Base-by-base conservation (phyloP, 306 rosid genomes). In the Nissolia schottii region DNA sequence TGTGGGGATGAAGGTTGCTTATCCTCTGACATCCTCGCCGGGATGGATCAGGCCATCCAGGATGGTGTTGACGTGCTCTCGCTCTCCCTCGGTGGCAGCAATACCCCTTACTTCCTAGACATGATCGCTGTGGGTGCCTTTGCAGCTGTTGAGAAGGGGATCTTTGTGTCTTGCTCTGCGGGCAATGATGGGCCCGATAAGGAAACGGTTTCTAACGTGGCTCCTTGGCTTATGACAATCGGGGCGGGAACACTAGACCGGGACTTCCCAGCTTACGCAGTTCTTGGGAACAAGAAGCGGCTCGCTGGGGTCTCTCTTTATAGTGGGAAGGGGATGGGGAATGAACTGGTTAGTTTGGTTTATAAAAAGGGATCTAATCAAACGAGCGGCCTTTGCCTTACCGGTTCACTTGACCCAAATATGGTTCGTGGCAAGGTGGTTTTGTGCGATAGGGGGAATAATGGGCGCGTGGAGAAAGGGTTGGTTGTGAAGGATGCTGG, bases 191-290 rank as follows among this genome's bases (percentile, higher is more conserved):
- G 98, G 0, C 98, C 98, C 0, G 75, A 43, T n/a, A 66, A 29
- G 27, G 90, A 91, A n/a, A 85, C 98, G 0, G 54, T 94, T 37
- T 92, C 91, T 23, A 94, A 94, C n/a, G 93, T 86, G 4, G 98
- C 98, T 0, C 98, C 98, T 0, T 94, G 98, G 98, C 79, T 94
- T 68, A 94, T 91, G 98, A 94, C 98, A 6, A 95, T 94, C 14
- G 98, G 98, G 0, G 98, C 98, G 0, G 98, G 98, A 0, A 93
- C 98, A 0, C 43, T 93, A 1, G 98, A 94, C 59, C 83, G 98
- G 6, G 97, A 94, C 37, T 94, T 94, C 53, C 98, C 98, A 3
- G 98, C 98, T 54, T 89, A 59, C 24, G 85, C 85, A 1, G 11
- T 20, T 2, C 79, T 91, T 0, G 98, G 98, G 0, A 86, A 83